Evolutionary conservation across 2,329 filamentous ascomycete species (phyloP).

Genomic region (Pyrenophora tritici-repentis): DNA sequence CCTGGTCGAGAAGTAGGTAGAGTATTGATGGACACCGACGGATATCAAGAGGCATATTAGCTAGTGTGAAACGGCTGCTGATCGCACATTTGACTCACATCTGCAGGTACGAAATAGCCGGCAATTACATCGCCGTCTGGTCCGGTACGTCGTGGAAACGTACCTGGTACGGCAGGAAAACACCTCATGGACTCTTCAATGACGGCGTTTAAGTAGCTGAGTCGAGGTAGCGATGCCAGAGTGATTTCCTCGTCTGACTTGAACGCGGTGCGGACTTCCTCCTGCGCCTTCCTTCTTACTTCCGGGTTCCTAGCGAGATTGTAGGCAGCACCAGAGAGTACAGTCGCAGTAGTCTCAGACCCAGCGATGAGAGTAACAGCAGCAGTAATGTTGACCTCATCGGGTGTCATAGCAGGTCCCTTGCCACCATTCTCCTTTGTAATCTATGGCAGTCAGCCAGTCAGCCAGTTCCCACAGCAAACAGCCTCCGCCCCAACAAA

Average conservation of each 20-base stretch:
- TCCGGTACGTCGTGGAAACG: not conserved
- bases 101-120: constrained; percentile 9
- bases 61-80: too few species aligned
- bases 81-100: not conserved
- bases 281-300: constrained; percentile 8
- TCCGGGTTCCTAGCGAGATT: constrained; percentile 19
- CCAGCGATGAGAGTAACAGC: constrained; percentile 32
- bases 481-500: too few species aligned
- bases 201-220: constrained; percentile 3
- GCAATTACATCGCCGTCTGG: constrained; percentile 4
- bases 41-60: constrained; percentile 2
- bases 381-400: constrained; percentile 16
- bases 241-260: constrained; percentile 10
- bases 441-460: too few species aligned
- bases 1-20: constrained; percentile 12
- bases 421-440: too few species aligned
- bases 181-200: not conserved
- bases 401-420: too few species aligned
- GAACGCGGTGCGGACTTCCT: constrained; percentile 25
- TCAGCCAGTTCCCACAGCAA: too few species aligned
- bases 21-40: constrained; percentile 19
- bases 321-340: constrained; percentile 20
- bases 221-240: too few species aligned
- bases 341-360: constrained; percentile 31
- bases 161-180: constrained; percentile 13